These are phyloP conservation scores for Clohesyomyces aquaticus DNA, from an alignment of 495 filamentous ascomycete genomes.

Conservation along the genomic window DNA sequence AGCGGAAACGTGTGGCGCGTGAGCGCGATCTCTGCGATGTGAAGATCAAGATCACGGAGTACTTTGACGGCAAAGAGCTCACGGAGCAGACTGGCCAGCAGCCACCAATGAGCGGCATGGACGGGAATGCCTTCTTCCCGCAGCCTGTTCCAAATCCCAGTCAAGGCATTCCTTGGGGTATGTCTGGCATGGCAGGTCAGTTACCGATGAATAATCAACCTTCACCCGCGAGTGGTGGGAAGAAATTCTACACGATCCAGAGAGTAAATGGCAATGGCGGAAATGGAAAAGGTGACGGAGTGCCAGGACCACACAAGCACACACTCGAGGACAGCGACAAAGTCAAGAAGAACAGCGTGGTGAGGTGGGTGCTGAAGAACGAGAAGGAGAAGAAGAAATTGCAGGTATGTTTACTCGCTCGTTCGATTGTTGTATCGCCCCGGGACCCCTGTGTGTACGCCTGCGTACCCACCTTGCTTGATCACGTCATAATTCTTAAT, in stretches of 20 bases:
- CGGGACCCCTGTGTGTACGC: neutral
- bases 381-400: constrained; percentile 70
- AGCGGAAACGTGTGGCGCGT: constrained; percentile 77
- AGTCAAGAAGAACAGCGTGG: constrained; percentile 83
- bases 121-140: constrained; percentile 21
- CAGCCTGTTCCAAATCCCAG: constrained; percentile 16
- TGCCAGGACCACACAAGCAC: constrained; percentile 72
- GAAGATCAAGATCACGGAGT: constrained; percentile 91
- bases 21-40: constrained; percentile 84
- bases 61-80: constrained; percentile 62
- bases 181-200: constrained; percentile 13
- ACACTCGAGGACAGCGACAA: constrained; percentile 77
- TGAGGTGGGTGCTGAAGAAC: constrained; percentile 66
- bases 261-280: constrained; percentile 77
- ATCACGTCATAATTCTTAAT: constrained; percentile 23
- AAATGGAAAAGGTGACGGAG: constrained; percentile 71
- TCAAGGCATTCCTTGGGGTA: constrained; percentile 21
- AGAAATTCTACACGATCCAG: constrained; percentile 51
- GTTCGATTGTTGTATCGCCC: no score
- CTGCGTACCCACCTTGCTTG: neutral
- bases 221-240: constrained; percentile 16
- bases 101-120: constrained; percentile 18
- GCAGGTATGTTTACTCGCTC: constrained; percentile 59
- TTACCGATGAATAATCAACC: constrained; percentile 13
- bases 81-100: constrained; percentile 35